Evolutionary conservation across 2,329 filamentous ascomycete species (phyloP).

Genomic region (Xylaria sp.): DNA sequence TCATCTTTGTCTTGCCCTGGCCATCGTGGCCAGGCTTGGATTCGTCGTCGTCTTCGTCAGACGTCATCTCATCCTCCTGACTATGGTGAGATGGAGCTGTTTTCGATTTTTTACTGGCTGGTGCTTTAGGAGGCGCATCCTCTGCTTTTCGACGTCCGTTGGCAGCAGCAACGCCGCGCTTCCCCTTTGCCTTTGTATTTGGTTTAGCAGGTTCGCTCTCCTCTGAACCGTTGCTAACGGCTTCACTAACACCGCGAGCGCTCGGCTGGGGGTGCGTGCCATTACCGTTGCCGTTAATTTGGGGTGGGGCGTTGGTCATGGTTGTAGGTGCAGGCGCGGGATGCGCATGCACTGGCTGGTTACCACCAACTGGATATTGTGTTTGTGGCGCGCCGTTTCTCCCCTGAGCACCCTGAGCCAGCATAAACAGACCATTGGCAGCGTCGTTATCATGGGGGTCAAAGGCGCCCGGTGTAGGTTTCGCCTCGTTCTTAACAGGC

Average conservation of each 20-base stretch:
- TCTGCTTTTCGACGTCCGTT: slow-evolving; percentile 84
- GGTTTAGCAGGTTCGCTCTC: slow-evolving; percentile 73
- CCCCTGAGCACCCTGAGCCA: slow-evolving; percentile 71
- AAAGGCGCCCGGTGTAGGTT: slow-evolving; percentile 68
- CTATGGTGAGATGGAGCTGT: slow-evolving; percentile 45
- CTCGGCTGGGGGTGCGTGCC: slow-evolving; percentile 51
- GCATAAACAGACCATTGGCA: slow-evolving; percentile 89
- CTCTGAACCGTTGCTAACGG: slow-evolving; percentile 73
- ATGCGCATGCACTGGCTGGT: slow-evolving; percentile 57
- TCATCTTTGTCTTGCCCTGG: slow-evolving; percentile 79
- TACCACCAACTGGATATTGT: slow-evolving; percentile 52
- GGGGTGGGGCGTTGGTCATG: slow-evolving; percentile 55
- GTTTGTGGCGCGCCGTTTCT: slow-evolving; percentile 61
- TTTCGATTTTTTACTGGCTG: slow-evolving; percentile 74
- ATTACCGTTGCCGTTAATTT: slow-evolving; percentile 60
- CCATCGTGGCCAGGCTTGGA: slow-evolving; percentile 60
- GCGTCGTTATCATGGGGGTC: slow-evolving; percentile 93
- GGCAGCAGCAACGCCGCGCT: slow-evolving; percentile 56
- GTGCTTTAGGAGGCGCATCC: slow-evolving; percentile 64
- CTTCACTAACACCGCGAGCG: slow-evolving; percentile 67
- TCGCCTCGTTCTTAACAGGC: slow-evolving; percentile 54
- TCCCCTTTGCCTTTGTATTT: slow-evolving; percentile 69
- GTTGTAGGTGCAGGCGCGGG: slow-evolving; percentile 46
- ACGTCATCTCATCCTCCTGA: slow-evolving; percentile 52
- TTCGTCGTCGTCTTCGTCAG: slow-evolving; percentile 58